phyloP scores from a whole-genome alignment of 2,329 filamentous ascomycete species.

The Penicillium paneum region DNA sequence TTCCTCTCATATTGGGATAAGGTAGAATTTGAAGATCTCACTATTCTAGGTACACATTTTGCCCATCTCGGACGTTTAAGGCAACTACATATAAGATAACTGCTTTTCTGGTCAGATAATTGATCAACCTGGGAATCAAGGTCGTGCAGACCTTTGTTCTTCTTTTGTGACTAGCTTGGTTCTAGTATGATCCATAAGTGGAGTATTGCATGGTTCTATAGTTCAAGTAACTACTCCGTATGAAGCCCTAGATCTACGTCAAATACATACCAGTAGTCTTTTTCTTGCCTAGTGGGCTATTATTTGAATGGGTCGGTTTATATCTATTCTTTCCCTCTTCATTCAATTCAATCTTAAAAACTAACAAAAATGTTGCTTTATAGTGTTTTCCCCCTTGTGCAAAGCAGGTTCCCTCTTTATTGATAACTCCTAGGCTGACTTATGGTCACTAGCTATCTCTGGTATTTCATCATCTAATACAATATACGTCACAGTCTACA shows the following conservation, averaged over 20 bases:
- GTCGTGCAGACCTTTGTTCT: neutral
- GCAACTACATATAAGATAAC: neutral
- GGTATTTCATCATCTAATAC: neutral
- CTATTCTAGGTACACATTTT: neutral
- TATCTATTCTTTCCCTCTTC: neutral
- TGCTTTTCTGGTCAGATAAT: neutral
- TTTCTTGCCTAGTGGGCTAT: neutral
- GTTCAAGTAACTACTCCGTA: too few species aligned
- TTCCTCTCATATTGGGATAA: neutral
- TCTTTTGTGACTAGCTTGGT: neutral
- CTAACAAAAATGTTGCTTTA: neutral
- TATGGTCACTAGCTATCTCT: neutral
- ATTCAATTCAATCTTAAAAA: neutral
- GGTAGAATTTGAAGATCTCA: neutral
- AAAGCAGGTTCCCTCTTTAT: neutral
- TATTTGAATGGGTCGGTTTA: too few species aligned
- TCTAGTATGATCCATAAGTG: neutral
- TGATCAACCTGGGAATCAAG: neutral
- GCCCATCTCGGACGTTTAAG: neutral
- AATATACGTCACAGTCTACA: neutral
- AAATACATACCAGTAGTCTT: neutral
- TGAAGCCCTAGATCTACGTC: neutral
- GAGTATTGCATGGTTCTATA: neutral
- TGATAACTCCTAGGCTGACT: neutral
- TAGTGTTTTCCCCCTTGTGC: neutral